Conservation (phyloP, 1,284 basidiomycete species). For the Fomitopsis palustris region DNA sequence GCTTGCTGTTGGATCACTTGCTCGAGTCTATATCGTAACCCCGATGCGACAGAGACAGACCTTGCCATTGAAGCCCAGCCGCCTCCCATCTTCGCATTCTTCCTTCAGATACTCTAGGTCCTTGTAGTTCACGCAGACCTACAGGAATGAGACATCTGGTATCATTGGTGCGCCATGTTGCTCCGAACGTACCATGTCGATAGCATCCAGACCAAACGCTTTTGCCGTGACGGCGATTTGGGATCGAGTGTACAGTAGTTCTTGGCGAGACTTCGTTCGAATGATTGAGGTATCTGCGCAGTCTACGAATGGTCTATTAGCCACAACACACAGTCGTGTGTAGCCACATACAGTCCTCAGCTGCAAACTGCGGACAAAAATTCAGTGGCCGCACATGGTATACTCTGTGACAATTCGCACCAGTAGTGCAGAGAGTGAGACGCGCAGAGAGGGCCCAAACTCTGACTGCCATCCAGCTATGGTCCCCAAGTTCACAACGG, state of each 20-base stretch:
- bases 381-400: neutral
- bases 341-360: constrained; percentile 74
- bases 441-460: constrained; percentile 41
- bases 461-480: constrained; percentile 63
- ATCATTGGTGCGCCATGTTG: neutral
- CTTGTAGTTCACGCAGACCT: constrained; percentile 92
- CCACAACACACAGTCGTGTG: neutral
- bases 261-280: constrained; percentile 70
- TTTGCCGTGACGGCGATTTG: constrained; percentile 83
- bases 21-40: neutral
- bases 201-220: constrained; percentile 80
- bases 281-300: constrained; percentile 86
- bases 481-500: constrained; percentile 53
- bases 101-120: constrained; percentile 65
- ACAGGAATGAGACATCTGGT: neutral
- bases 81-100: constrained; percentile 77
- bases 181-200: constrained; percentile 73
- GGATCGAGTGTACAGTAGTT: constrained; percentile 86
- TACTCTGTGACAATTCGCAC: constrained; percentile 30
- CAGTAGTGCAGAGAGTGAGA: constrained; percentile 51
- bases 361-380: constrained; percentile 63
- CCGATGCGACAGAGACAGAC: constrained; percentile 32
- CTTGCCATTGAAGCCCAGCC: constrained; percentile 86
- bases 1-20: constrained; percentile 64
- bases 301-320: constrained; percentile 38